Conservation (phyloP, 2,329 filamentous ascomycete species). For the Didymella pinodella region DNA sequence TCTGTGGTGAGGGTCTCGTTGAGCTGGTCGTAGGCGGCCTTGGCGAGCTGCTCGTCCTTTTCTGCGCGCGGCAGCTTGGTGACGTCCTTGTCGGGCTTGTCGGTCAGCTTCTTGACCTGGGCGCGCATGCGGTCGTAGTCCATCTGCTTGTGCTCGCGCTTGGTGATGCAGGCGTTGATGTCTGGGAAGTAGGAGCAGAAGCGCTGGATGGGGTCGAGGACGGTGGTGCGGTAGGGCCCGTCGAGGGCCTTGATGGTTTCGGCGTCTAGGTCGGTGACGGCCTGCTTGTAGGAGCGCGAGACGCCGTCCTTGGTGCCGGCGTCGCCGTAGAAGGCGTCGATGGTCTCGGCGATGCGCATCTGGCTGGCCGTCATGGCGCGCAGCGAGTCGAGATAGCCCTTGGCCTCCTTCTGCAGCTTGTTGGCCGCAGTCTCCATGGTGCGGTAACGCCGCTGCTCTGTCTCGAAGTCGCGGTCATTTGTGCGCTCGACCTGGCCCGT, state of each 20-base stretch:
- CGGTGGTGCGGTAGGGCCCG: constrained; percentile 91
- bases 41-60: constrained; percentile 95
- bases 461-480: constrained; percentile 97
- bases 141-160: constrained; percentile 96
- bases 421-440: constrained; percentile 96
- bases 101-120: constrained; percentile 94
- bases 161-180: constrained; percentile 99
- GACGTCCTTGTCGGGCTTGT: constrained; percentile 98
- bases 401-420: constrained; percentile 95
- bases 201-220: constrained; percentile 91
- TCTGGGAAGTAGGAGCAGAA: constrained; percentile 99
- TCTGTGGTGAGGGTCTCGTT: constrained; percentile 96
- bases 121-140: constrained; percentile 97
- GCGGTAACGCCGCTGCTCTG: constrained; percentile 94
- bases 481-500: constrained; percentile 98
- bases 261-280: constrained; percentile 94
- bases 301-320: constrained; percentile 94
- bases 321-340: constrained; percentile 98
- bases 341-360: constrained; percentile 99
- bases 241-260: constrained; percentile 99
- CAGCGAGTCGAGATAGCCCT: constrained; percentile 95
- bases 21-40: constrained; percentile 90
- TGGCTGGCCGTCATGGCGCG: constrained; percentile 99
- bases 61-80: constrained; percentile 95
- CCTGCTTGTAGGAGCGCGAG: constrained; percentile 96